Conservation (phyloP, 495 filamentous ascomycete species). For the Hypomontagnella submonticulosa region DNA sequence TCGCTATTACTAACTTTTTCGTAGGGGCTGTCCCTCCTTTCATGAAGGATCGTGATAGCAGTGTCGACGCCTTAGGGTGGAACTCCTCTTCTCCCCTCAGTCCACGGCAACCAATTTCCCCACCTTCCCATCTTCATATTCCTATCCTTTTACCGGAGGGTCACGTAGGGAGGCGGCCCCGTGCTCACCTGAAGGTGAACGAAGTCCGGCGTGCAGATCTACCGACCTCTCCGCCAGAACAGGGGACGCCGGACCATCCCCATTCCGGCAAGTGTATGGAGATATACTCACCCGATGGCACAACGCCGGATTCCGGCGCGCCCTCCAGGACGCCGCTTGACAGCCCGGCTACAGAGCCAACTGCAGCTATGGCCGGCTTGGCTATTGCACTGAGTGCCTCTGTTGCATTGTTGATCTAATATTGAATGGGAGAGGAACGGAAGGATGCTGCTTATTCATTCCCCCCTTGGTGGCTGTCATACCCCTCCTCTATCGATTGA, state of each 20-base stretch:
- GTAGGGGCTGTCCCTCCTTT: constrained; percentile 5
- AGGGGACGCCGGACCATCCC: neutral
- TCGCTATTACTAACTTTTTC: constrained; percentile 2
- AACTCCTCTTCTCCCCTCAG: constrained; percentile 2
- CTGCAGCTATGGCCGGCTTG: constrained; percentile 10
- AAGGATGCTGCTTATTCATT: neutral
- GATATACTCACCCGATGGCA: neutral
- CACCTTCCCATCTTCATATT: neutral
- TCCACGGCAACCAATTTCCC: neutral
- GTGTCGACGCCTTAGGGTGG: constrained; percentile 6
- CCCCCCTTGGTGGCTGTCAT: neutral
- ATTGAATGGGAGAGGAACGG: neutral
- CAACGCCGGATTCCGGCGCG: neutral
- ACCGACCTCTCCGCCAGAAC: neutral
- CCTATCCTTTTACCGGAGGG: constrained; percentile 1
- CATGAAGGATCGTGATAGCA: neutral
- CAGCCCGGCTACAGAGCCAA: neutral
- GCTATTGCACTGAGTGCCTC: constrained; percentile 1
- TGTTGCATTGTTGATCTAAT: constrained; percentile 4
- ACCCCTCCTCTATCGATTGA: too few relatives aligned
- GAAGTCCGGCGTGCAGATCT: neutral
- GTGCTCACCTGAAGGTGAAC: neutral
- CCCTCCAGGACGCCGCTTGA: too few relatives aligned
- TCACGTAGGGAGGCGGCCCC: neutral
- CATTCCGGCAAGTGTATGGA: neutral